Base-by-base conservation (phyloP, 495 filamentous ascomycete species). In the Letharia columbiana region DNA sequence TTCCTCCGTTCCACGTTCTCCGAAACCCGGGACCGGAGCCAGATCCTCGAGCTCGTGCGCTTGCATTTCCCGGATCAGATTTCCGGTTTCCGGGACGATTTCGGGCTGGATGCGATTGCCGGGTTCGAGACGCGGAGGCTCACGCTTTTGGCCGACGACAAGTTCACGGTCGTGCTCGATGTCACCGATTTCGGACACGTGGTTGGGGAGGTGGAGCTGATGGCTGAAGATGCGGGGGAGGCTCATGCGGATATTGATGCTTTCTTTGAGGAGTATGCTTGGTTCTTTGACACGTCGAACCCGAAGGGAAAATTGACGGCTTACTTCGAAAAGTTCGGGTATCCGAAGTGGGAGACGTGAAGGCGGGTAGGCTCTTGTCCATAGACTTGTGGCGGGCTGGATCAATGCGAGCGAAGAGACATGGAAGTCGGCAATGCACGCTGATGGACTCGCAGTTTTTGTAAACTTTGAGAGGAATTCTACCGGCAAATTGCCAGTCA, bases 241-340 rank as follows among this genome's bases (percentile, higher is more conserved):
- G 68, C 56, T n/a, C 35, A 62, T 47, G 40, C 23, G 37, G 60
- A 70, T 66, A 75, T 79, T 62, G 70, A 59, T 18, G 67, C 7
- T 23, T 79, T 80, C 49, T 74, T 78, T 69, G n/a, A 72, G 65
- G 61, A 67, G 66, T 78, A 76, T 67, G 39, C 65, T 8, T 78
- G 75, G 74, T 76, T 74, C n/a, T 79, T 77, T 70, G 65, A 63
- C 39, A 44, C 39, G 39, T 70, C 71, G 37, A 63, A 63, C 42
- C 72, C 75, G 57, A 72, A 75, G 64, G 75, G 76, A 40, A 79
- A 79, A 66, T 67, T 79, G 73, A 73, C 71, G 44, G 75, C 75
- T 1, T 78, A 79, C 68, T 75, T 78, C 52, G 71, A 77, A 49
- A 66, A 42, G 31, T 66, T 60, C 28, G 57, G 64, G 15, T 61